Base-by-base conservation (phyloP, 2,329 filamentous ascomycete species). In the Pseudogymnoascus sp. region DNA sequence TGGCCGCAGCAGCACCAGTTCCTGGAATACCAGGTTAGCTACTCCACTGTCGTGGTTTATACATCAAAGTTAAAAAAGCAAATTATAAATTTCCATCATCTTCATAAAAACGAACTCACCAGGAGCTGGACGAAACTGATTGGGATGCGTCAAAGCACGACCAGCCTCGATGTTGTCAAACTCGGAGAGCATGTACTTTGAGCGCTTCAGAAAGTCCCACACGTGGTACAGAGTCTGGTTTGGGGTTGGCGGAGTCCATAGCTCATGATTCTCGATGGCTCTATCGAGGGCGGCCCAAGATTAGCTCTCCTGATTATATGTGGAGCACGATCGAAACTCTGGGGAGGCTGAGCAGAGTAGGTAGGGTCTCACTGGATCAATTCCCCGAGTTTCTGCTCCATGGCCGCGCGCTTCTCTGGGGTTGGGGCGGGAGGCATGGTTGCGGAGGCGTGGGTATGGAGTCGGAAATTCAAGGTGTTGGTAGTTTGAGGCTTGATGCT, bases 121-220 rank as follows among this genome's bases (percentile, higher is more conserved):
- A 60, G 62, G 47, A 34, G 31, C 54, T 23, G 57, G 63, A 18
- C 60, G 70, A 39, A 78, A 75, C 66, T 78, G 75, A 7, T 74
- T 69, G 1, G 75, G 76, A 14, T 75, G 68, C 65, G 70, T 66
- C 34, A 77, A 62, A 12, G 72, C 68, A 57, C 68, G 66, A 12
- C 76, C 75, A 23, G 70, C 70, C 16, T 70, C 69, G 62, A 77
- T 73, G 45, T 75, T 76, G 16, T 78, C 75, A 23, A 79, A 71
- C 71, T 78, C 76, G 5, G 70, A 71, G 66, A 77, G 73, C 70
- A 78, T 77, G 66, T 78, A 78, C 39, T 72, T 68, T n/a, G 75
- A 76, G 37, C 76, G 73, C 64, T 71, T 73, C 54, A 75, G 74
- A 67, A 78, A 79, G 66, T 78, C 76, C 75, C 75, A 79, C 34